Percentiles rank a stretch among this genome's conserved stretches.
phyloP scores from a whole-genome alignment of 352 stramenopile genomes.

The Phytophthora pluvialis region DNA sequence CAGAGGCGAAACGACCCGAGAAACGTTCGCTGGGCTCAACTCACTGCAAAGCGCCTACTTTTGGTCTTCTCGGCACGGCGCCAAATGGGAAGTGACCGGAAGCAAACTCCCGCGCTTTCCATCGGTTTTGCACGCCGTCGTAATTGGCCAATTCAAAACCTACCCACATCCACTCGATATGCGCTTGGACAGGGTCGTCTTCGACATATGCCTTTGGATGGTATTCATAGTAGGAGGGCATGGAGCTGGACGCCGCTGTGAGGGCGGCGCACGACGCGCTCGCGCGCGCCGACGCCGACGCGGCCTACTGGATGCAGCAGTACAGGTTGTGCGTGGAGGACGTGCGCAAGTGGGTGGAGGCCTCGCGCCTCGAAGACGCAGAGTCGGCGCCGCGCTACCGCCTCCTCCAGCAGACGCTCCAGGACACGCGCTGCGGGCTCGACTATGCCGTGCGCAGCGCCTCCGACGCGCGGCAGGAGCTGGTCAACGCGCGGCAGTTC shows the following conservation, averaged over 20 bases:
- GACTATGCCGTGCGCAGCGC: conserved; percentile 18
- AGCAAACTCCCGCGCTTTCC: conserved; percentile 29
- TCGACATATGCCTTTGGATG: not conserved
- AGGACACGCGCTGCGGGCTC: conserved; percentile 28
- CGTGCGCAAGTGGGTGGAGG: conserved; percentile 7
- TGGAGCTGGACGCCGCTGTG: not conserved
- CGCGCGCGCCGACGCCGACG: conserved; percentile 12
- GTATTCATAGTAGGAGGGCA: not conserved
- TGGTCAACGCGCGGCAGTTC: conserved; percentile 24
- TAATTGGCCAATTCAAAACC: conserved; percentile 17
- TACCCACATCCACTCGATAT: conserved; percentile 1
- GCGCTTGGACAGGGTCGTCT: not conserved
- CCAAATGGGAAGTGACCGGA: conserved; percentile 33
- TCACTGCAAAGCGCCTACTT: not conserved
- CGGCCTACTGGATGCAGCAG: conserved; percentile 25
- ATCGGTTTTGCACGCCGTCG: conserved; percentile 2
- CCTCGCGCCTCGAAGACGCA: not conserved
- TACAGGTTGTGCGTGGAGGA: conserved; percentile 20
- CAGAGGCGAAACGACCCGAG: conserved; percentile 18
- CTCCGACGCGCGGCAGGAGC: conserved; percentile 26
- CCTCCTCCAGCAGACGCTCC: conserved; percentile 24
- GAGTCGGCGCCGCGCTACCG: conserved; percentile 14
- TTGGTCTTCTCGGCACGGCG: not conserved
- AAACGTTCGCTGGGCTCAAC: not conserved
- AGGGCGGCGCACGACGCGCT: conserved; percentile 5